phyloP scores from a whole-genome alignment of 2,329 filamentous ascomycete species.

The Fusarium protoensiforme region DNA sequence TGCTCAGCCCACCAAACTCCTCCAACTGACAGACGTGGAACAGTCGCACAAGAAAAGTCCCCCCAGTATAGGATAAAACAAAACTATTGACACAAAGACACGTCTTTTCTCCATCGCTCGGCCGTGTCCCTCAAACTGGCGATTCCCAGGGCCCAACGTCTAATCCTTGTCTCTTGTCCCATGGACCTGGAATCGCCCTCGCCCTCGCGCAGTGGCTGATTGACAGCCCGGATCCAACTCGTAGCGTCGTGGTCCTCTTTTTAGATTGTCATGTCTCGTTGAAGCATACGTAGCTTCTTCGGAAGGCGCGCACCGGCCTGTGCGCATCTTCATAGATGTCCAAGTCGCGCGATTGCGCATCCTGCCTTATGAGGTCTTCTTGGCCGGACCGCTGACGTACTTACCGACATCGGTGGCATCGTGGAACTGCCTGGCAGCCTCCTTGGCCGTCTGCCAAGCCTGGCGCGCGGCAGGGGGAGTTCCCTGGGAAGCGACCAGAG shows the following conservation, averaged over 20 bases:
- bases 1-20: conserved; percentile 29
- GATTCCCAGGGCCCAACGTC: neutral
- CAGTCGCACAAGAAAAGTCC: conserved; percentile 27
- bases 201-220: conserved; percentile 18
- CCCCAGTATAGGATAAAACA: conserved; percentile 27
- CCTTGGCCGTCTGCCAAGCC: conserved; percentile 85
- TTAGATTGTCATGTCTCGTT: conserved; percentile 29
- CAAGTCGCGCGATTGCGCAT: neutral
- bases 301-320: neutral
- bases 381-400: conserved; percentile 71
- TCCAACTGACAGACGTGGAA: conserved; percentile 20
- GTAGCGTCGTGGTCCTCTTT: conserved; percentile 31
- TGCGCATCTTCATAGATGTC: conserved; percentile 12
- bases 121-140: conserved; percentile 1
- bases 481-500: conserved; percentile 85
- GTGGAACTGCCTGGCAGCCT: conserved; percentile 76
- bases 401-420: conserved; percentile 82
- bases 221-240: conserved; percentile 30
- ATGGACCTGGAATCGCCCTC: conserved; percentile 17
- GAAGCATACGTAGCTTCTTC: neutral
- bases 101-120: conserved; percentile 8
- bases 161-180: conserved; percentile 10
- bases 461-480: conserved; percentile 83
- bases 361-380: conserved; percentile 55
- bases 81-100: conserved; percentile 11